Conservation (phyloP, 1,139 yeast genomes). For the Sugiyamaella paludigena region DNA sequence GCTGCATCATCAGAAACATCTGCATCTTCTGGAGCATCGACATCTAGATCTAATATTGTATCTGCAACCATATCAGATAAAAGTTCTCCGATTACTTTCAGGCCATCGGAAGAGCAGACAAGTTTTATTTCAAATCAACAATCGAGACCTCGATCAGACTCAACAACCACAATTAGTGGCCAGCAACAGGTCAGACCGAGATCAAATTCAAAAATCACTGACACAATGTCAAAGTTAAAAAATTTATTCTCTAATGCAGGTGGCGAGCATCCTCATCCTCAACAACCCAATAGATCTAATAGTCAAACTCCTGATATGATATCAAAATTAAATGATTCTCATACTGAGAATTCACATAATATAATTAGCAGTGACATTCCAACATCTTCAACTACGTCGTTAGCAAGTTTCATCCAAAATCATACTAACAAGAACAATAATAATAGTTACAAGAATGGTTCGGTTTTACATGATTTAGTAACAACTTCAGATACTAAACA, state of each 20-base stretch:
- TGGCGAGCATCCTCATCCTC: constrained; percentile 3
- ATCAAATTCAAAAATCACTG: constrained; percentile 18
- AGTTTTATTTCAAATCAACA: too few relatives aligned
- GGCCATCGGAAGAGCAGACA: too few relatives aligned
- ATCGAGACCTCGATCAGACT: background rate
- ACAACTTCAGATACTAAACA: too few relatives aligned
- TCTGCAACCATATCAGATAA: too few relatives aligned
- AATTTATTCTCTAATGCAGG: constrained; percentile 21
- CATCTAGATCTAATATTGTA: too few relatives aligned
- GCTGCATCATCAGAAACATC: too few relatives aligned
- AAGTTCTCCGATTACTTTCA: too few relatives aligned
- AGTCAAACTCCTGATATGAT: background rate
- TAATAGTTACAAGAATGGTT: background rate
- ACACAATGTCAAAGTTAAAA: constrained; percentile 25
- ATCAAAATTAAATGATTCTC: background rate
- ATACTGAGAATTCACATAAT: background rate
- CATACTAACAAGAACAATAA: background rate
- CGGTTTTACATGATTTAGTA: too few relatives aligned
- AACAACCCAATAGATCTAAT: background rate
- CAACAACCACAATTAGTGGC: background rate
- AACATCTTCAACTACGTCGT: background rate
- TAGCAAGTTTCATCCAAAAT: background rate
- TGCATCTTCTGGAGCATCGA: too few relatives aligned
- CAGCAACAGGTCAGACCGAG: too few relatives aligned
- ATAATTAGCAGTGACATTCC: background rate